phyloP scores from a whole-genome alignment of 768 basidiomycete genomes.

The Boletus coccyginus region DNA sequence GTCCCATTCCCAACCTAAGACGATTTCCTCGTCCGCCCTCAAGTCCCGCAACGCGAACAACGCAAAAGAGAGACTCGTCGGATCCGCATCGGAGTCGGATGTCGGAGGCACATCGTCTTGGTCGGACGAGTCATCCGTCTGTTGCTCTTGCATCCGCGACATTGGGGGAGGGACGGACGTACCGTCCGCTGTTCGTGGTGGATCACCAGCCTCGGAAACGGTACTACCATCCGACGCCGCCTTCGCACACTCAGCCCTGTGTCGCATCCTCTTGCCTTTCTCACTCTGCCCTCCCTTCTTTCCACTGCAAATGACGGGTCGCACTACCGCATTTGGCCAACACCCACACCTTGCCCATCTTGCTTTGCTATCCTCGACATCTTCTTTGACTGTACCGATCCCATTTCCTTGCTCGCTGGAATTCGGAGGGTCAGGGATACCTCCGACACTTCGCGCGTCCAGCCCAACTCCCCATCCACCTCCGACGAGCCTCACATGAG shows the following conservation, averaged over 20 bases:
- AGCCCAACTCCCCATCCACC: slow-evolving; percentile 76
- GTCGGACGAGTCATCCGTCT: slow-evolving; percentile 15
- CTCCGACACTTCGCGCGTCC: slow-evolving; percentile 73
- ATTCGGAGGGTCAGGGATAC: slow-evolving; percentile 31
- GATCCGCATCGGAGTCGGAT: slow-evolving; percentile 25
- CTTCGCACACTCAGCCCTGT: slow-evolving; percentile 16
- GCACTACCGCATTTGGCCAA: slow-evolving; percentile 45
- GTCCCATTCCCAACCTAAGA: slow-evolving; percentile 97
- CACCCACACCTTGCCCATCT: slow-evolving; percentile 57
- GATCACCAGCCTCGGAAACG: background rate
- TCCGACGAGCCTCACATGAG: slow-evolving; percentile 75
- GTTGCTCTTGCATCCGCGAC: slow-evolving; percentile 9
- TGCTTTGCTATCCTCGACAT: slow-evolving; percentile 42
- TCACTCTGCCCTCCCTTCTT: slow-evolving; percentile 13
- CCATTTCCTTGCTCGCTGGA: background rate
- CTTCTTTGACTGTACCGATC: slow-evolving; percentile 28
- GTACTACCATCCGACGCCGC: background rate
- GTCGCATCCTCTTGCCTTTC: slow-evolving; percentile 19
- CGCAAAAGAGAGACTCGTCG: slow-evolving; percentile 60
- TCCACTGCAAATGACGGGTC: slow-evolving; percentile 40
- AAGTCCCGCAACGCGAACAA: slow-evolving; percentile 79
- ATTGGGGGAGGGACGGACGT: slow-evolving; percentile 6
- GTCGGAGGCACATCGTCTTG: slow-evolving; percentile 14
- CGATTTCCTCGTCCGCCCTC: slow-evolving; percentile 77
- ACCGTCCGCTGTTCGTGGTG: slow-evolving; percentile 10